phyloP scores from a whole-genome alignment of 345 rosid genomes.

The Melastoma malabathricum region DNA sequence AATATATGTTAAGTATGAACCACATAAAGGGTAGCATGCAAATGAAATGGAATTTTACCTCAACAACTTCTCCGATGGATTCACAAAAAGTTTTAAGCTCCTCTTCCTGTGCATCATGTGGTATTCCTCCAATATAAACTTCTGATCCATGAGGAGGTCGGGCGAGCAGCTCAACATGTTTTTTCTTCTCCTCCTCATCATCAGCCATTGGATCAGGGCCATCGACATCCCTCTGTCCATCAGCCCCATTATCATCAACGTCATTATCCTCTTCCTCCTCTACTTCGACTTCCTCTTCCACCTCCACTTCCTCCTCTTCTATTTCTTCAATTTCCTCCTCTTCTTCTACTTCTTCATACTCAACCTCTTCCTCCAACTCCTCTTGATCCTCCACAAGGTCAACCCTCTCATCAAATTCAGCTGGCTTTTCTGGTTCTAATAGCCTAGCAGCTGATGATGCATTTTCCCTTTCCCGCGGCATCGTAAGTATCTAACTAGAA shows the following conservation, averaged over 20 bases:
- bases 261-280: conserved; percentile 14
- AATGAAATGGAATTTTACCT: conserved; percentile 28
- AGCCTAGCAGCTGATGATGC: conserved; percentile 33
- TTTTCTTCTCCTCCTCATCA: conserved; percentile 44
- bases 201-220: conserved; percentile 21
- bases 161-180: conserved; percentile 56
- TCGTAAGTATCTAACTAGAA: conserved; percentile 55
- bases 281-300: conserved; percentile 26
- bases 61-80: conserved; percentile 71
- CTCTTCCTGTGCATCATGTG: conserved; percentile 54
- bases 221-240: conserved; percentile 11
- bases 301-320: conserved; percentile 37
- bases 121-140: conserved; percentile 79
- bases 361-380: conserved; percentile 78
- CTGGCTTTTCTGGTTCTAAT: conserved; percentile 34
- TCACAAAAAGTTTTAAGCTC: conserved; percentile 64
- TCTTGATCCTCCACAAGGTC: conserved; percentile 65
- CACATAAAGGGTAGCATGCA: neutral
- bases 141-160: conserved; percentile 94
- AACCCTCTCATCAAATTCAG: conserved; percentile 53
- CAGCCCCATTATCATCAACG: conserved; percentile 11
- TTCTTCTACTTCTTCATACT: conserved; percentile 59
- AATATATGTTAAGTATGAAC: no score
- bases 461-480: conserved; percentile 64
- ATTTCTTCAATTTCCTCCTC: conserved; percentile 41